A percentile compares a stretch with the other conserved stretches of the same genome.
These are phyloP conservation scores for Trichoderma lentiforme DNA, from an alignment of 2,329 filamentous ascomycete genomes.

Conservation along the genomic window DNA sequence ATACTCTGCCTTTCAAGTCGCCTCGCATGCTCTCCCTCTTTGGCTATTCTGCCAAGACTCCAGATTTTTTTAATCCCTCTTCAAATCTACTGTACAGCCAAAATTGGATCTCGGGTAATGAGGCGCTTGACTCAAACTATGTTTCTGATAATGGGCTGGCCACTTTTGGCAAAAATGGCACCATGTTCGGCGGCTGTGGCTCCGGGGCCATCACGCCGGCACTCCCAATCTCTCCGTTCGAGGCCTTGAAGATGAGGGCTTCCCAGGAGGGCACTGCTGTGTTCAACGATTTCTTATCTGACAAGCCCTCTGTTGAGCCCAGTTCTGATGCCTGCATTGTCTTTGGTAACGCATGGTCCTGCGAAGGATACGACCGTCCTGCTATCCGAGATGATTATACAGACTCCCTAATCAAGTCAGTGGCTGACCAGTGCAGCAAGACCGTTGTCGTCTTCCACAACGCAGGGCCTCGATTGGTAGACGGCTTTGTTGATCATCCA, in stretches of 20 bases:
- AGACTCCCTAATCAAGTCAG: slow-evolving; percentile 53
- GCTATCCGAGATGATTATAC: slow-evolving; percentile 64
- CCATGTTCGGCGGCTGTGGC: slow-evolving; percentile 40
- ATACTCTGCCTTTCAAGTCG: slow-evolving; percentile 51
- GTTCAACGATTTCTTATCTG: slow-evolving; percentile 55
- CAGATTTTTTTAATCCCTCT: slow-evolving; percentile 42
- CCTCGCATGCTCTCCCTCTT: slow-evolving; percentile 55
- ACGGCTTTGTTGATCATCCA: slow-evolving; percentile 58
- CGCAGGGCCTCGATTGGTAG: slow-evolving; percentile 57
- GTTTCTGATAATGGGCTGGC: neutral
- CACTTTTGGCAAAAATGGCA: slow-evolving; percentile 46
- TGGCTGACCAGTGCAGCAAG: slow-evolving; percentile 57
- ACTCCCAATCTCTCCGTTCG: slow-evolving; percentile 50
- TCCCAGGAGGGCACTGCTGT: slow-evolving; percentile 55
- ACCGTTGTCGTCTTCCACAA: slow-evolving; percentile 66
- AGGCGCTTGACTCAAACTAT: slow-evolving; percentile 20
- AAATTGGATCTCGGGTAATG: slow-evolving; percentile 37
- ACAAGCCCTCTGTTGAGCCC: slow-evolving; percentile 47
- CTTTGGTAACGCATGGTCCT: slow-evolving; percentile 65
- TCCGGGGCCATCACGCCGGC: slow-evolving; percentile 47
- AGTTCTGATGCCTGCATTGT: slow-evolving; percentile 63
- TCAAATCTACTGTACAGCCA: slow-evolving; percentile 33
- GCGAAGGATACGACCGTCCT: slow-evolving; percentile 66
- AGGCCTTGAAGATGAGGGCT: slow-evolving; percentile 51
- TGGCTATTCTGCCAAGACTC: slow-evolving; percentile 55